Percentiles rank a stretch among this genome's conserved stretches.
These are phyloP conservation scores for Leccinum holopus DNA, from an alignment of 1,284 basidiomycete species.

Conservation along the genomic window DNA sequence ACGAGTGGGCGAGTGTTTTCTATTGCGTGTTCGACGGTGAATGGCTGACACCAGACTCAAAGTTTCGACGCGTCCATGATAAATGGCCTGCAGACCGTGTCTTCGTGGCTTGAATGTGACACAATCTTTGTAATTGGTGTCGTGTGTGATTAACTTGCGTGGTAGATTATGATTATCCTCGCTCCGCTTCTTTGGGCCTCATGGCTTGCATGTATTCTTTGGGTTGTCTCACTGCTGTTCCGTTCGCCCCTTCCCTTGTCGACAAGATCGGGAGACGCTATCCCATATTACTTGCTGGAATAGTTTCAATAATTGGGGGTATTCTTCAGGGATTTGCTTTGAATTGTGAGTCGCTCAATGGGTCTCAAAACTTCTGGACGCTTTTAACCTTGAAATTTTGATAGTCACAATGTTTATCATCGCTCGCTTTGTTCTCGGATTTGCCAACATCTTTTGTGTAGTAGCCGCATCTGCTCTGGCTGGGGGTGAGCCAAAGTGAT, in stretches of 20 bases:
- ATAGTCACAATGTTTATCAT: conserved; percentile 20
- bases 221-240: conserved; percentile 15
- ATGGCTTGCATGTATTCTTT: conserved; percentile 18
- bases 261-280: conserved; percentile 22
- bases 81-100: conserved; percentile 21
- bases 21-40: conserved; percentile 2
- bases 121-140: neutral
- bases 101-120: conserved; percentile 25
- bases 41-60: conserved; percentile 2
- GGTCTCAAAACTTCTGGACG: too few species aligned
- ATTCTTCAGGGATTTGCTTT: conserved; percentile 20
- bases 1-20: conserved; percentile 53
- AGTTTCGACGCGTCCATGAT: conserved; percentile 22
- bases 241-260: conserved; percentile 13
- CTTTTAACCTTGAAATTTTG: neutral
- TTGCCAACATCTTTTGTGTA: conserved; percentile 10
- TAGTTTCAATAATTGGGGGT: conserved; percentile 13
- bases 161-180: conserved; percentile 22
- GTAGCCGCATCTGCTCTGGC: conserved; percentile 19
- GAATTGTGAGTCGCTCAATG: conserved; percentile 14
- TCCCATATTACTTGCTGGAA: conserved; percentile 19
- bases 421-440: conserved; percentile 23
- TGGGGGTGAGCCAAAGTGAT: conserved; percentile 13
- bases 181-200: conserved; percentile 19
- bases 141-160: neutral